Evolutionary conservation across 2,329 filamentous ascomycete species (phyloP).

Genomic region (Diplocarpon rosae): DNA sequence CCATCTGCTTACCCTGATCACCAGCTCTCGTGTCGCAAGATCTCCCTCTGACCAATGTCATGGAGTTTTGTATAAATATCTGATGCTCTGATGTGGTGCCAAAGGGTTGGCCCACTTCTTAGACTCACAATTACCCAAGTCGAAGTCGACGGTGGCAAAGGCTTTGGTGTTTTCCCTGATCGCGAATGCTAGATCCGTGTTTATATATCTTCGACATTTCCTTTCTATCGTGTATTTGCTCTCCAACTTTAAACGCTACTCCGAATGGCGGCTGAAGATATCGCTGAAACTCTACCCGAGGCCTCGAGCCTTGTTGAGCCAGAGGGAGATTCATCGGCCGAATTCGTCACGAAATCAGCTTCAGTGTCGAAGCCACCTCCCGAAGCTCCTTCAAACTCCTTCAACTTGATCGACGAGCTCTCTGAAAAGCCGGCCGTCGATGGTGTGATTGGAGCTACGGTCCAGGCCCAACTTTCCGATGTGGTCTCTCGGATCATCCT

Average conservation of each 20-base stretch:
- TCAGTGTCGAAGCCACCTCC: neutral
- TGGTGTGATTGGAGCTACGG: neutral
- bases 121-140: constrained; percentile 11
- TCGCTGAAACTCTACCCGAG: neutral
- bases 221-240: neutral
- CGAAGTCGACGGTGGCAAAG: constrained; percentile 1
- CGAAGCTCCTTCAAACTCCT: neutral
- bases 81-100: neutral
- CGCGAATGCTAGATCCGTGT: too few species aligned
- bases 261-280: constrained; percentile 1
- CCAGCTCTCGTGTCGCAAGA: neutral
- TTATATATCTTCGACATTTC: neutral
- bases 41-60: neutral
- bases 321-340: neutral
- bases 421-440: neutral
- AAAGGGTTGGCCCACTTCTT: neutral
- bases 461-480: constrained; percentile 1
- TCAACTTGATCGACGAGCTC: neutral
- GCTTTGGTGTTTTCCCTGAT: too few species aligned
- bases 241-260: neutral
- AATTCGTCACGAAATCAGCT: neutral
- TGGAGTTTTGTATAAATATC: neutral
- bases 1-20: neutral
- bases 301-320: neutral
- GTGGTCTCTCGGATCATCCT: constrained; percentile 1